These are phyloP conservation scores for Leccinum disarticulatum DNA, from an alignment of 768 basidiomycete genomes.

Conservation along the genomic window DNA sequence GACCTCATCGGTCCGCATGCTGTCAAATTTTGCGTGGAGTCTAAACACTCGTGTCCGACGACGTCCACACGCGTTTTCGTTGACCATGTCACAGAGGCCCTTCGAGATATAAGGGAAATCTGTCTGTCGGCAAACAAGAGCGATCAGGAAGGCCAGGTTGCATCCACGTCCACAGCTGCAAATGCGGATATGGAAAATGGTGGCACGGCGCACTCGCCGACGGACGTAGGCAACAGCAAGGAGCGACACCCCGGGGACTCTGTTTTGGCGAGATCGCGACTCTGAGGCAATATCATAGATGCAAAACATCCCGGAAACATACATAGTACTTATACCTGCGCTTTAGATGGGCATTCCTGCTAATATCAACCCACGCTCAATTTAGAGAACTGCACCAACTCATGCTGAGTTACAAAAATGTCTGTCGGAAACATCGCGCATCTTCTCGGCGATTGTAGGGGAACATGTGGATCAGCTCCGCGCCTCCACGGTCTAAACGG, in stretches of 20 bases:
- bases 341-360: background rate
- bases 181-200: background rate
- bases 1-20: constrained; percentile 78
- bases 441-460: too few species aligned
- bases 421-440: too few species aligned
- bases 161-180: background rate
- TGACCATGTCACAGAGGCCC: constrained; percentile 53
- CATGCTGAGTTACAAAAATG: too few species aligned
- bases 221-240: background rate
- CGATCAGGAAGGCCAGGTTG: constrained; percentile 7
- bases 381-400: too few species aligned
- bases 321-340: background rate
- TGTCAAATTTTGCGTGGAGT: constrained; percentile 93
- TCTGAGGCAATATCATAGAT: constrained; percentile 11
- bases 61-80: constrained; percentile 77
- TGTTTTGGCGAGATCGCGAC: constrained; percentile 16
- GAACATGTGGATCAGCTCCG: too few species aligned
- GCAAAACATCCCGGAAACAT: background rate
- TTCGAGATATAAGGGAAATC: constrained; percentile 67
- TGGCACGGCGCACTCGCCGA: background rate
- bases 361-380: background rate
- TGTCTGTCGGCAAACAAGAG: constrained; percentile 33
- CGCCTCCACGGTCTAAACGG: background rate
- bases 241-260: background rate
- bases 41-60: constrained; percentile 64